Base-by-base conservation (phyloP, 179 eudicot genomes). In the Silene noctiflora region DNA sequence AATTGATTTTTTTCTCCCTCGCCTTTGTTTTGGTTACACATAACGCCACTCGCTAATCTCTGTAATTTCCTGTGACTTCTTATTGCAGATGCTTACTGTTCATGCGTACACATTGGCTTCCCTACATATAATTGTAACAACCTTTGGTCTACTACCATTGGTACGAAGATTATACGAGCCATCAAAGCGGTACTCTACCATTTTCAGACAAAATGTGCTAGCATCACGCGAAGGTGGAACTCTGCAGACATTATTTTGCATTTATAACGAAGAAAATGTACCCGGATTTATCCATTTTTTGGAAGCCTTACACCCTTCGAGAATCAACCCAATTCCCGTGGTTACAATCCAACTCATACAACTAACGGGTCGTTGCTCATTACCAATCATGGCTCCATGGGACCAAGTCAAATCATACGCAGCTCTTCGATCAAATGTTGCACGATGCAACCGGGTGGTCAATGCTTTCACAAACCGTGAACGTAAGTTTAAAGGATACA, bases 331-430 rank as follows among this genome's bases (percentile, higher is more conserved):
- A 0, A 75, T 90, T 60, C 74, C 76, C 0, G 83, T 91, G 11
- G 79, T 82, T 39, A 88, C 87, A 10, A 81, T 90, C 53, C 97
- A 91, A 71, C 81, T 91, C 2, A 77, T 87, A 27, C 91, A 89
- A 73, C 87, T 87, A 19, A 84, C 86, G 3, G 91, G 97, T 0
- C 85, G 87, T 4, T 86, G 86, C 6, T 73, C 95, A 4, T 39
- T 84, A 60, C 75, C 87, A 20, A 80, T 84, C 35, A 82, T 84
- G 55, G 75, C 72, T 0, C 81, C 81, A 1, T 76, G 75, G 25
- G 85, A 77, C 46, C 79, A 81, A 24, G 69, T 83, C 11, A 58
- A 61, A 39, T 77, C 81, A 12, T 74, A 80, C 2, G 80, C 82
- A 0, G 79, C 81, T 9, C 76, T 83, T 11, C 59, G 76, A 2